Evolutionary conservation across 2,329 filamentous ascomycete species (phyloP), one percentile per base, ranked within the genome.

Genomic region (Polytolypa hystricis): DNA sequence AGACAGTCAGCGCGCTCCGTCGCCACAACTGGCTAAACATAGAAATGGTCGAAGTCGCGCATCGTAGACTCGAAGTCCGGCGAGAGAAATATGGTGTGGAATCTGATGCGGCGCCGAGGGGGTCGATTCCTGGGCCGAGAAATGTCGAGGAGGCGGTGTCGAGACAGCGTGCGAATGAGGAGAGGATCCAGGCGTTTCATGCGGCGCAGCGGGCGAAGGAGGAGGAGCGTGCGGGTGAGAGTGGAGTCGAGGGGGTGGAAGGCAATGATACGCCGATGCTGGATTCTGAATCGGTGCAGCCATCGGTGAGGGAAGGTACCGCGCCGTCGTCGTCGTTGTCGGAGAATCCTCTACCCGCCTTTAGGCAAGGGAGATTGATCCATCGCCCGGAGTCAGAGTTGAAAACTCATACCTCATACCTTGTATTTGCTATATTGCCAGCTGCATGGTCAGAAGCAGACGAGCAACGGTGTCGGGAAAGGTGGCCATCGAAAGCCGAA

Each of bases 351-450:
- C 14, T 53, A 12, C 57, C 83, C 43, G 57, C 73, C 1, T 93
- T 79, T 64, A 74, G 81, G 54, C 75, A 87, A 42, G 91, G 91
- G 1, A 74, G 76, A 18, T 53, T 96, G 27, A 71, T 85, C 19
- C 84, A 93, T 50, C 74, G 85, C 16, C 78, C 83, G 0, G 91
- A 98, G 62, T 66, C 78, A 0, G 91, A 98, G 52, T 65, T 96
- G 42, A 95, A 94, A 70, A 91, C 84, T 5, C 91, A 98, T 60
- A 98, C 91, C 0, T 91, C 83, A n/a, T 98, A 98, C 57, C 71
- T 98, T 4, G 82, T 93, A 4, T 98, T 98, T 64, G 91, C 91
- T 0, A 67, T 91, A 3, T 62, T 98, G 42, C 89, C 91, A n/a
- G 71, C 77, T 29, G 79, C 83, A 43, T 98, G 91, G 91, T 79